Base-by-base conservation (phyloP, 305 asterid genomes). In the Fraxinus xanthoxyloides region DNA sequence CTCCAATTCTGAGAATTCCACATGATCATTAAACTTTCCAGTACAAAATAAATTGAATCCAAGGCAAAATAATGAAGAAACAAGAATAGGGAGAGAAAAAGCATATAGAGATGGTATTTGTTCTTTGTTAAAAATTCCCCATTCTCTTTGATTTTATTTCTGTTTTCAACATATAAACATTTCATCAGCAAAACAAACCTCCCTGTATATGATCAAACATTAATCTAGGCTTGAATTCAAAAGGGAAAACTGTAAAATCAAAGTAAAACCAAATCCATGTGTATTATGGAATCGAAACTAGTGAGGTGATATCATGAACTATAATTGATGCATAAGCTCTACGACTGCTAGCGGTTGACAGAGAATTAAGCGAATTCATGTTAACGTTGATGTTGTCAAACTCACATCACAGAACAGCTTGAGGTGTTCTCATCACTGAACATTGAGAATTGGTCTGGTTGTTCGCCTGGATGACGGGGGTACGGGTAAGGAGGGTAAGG, bases 361-460 rank as follows among this genome's bases (percentile, higher is more conserved):
- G 43, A 28, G 31, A 79, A 32, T 43, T 79, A n/a, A 1, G 73
- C 40, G 19, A 69, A 77, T 48, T 70, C 24, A 10, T 43, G 40
- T 82, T 72, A 15, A 61, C 19, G 73, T 7, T 2, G 73, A 6
- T 24, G 19, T 65, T n/a, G 38, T 3, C 34, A 10, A 67, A 17
- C 43, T 92, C 94, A 94, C 99, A 95, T 95, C 10, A 95, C 83
- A 10, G 31, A 40, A 82, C 99, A 95, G 80, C 99, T 90, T 3
- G 89, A 72, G 69, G 98, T 89, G 87, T 93, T 93, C 48, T 93
- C 99, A 3, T 95, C 99, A 19, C 97, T 92, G 54, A 91, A 89
- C 88, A 90, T 85, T 10, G 91, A 70, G 67, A 88, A 92, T 81
- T 85, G 95, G 72, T 95, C 98, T 0, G 90, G 90, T 6, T 93